phyloP scores from a whole-genome alignment of 192 early-diverging fungal species.

The Rhizoclosmatium globosum region DNA sequence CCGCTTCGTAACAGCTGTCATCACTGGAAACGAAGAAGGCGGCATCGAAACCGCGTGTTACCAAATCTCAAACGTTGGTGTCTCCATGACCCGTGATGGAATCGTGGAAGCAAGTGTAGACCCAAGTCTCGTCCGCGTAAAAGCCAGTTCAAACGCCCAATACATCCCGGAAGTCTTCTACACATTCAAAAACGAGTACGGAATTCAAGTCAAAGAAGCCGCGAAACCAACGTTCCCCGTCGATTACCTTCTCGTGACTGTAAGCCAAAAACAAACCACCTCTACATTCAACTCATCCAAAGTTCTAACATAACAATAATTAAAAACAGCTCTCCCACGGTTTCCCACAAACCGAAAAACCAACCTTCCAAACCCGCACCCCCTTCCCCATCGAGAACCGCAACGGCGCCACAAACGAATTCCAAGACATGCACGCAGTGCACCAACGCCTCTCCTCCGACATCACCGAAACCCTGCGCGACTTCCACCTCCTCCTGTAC shows the following conservation, averaged over 20 bases:
- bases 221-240: slow-evolving; percentile 97
- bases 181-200: slow-evolving; percentile 96
- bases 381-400: slow-evolving; percentile 86
- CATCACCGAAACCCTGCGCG: slow-evolving; percentile 66
- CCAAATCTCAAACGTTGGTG: slow-evolving; percentile 91
- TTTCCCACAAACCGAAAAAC: slow-evolving; percentile 81
- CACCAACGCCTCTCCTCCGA: slow-evolving; percentile 60
- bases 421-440: slow-evolving; percentile 63
- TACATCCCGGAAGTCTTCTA: slow-evolving; percentile 99
- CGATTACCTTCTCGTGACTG: slow-evolving; percentile 95
- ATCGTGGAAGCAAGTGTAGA: slow-evolving; percentile 91
- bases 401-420: slow-evolving; percentile 51
- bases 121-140: slow-evolving; percentile 86
- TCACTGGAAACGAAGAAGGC: slow-evolving; percentile 87
- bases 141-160: slow-evolving; percentile 71
- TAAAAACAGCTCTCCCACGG: slow-evolving; percentile 79
- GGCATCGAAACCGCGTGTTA: slow-evolving; percentile 86
- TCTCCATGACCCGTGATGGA: slow-evolving; percentile 90
- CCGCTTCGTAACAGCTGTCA: slow-evolving; percentile 93
- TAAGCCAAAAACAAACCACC: slow-evolving; percentile 58
- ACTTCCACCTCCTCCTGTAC: slow-evolving; percentile 88
- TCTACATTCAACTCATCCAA: not conserved
- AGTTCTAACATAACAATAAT: slow-evolving; percentile 15
- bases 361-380: slow-evolving; percentile 71
- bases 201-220: slow-evolving; percentile 80